Evolutionary conservation across 495 filamentous ascomycete genomes (phyloP).

Genomic region (Tuber aestivum): DNA sequence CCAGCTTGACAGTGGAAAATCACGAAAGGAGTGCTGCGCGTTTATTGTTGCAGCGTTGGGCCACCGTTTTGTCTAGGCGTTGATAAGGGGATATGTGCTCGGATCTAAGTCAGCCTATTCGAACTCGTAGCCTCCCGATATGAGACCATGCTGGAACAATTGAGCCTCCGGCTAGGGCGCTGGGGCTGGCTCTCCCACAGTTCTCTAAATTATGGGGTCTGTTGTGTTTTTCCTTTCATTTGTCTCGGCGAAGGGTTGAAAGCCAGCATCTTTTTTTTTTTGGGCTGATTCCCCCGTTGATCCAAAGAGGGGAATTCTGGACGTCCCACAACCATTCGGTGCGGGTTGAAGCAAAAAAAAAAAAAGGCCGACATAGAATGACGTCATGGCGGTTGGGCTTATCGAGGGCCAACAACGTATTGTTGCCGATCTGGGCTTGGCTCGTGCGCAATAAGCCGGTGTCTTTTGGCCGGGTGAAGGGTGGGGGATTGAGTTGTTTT

Average conservation of each 20-base stretch:
- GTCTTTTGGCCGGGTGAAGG: background rate
- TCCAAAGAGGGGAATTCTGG: background rate
- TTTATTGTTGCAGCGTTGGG: background rate
- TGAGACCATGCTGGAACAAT: background rate
- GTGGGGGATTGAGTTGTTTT: background rate
- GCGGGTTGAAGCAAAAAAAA: background rate
- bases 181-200: background rate
- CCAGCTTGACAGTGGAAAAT: background rate
- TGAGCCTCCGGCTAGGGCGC: background rate
- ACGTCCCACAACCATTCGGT: background rate
- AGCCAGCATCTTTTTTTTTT: background rate
- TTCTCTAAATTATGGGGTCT: background rate
- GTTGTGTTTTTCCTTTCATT: constrained; percentile 1
- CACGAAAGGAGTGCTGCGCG: background rate
- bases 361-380: background rate
- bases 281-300: background rate
- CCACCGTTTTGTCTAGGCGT: background rate
- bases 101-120: background rate
- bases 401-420: background rate
- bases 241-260: background rate
- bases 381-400: background rate
- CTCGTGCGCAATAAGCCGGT: background rate
- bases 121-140: background rate
- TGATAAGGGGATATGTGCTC: background rate
- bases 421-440: background rate